Base-by-base conservation (phyloP, 1,139 yeast genomes). In the Protomyces inundatus region DNA sequence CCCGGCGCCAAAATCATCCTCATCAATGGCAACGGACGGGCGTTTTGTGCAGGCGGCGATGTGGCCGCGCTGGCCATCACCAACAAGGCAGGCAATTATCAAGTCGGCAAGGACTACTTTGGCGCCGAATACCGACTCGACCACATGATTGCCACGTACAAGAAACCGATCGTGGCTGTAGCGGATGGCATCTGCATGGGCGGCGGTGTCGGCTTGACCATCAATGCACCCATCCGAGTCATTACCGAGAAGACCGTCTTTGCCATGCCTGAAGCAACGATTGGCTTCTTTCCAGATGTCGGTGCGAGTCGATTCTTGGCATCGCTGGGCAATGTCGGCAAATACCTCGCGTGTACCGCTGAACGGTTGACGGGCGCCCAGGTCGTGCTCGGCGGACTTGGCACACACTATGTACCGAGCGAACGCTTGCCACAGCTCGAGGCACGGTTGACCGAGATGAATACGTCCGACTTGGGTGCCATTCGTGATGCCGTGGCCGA, bases 261-360 rank as follows among this genome's bases (percentile, higher is more conserved):
- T 77, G 96, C 98, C 67, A 95, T 93, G 98, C 98, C 98, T 4
- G 98, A 93, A 76, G 87, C 95, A 81, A 93, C 89, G 71, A 93
- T 95, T 74, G 99, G 99, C 0, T 90, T 91, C 75, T 88, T 89
- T 78, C 96, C 97, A 7, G 99, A 93, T 74, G 98, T 93, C 7
- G 98, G 98, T 53, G 87, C 95, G 51, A 85, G 96, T 5, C 91
- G 88, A 76, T 91, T 91, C 76, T 79, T 95, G 70, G 90, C 96
- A 51, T 82, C 89, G 69, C 77, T 90, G 67, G 90, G 89, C 66
- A 84, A 88, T 71, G 77, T 91, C 67, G 98, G 98, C 55, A 83
- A 86, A 73, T 93, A 88, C 75, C 78, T 90, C 67, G 95, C 96
- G 14, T 79, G 93, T 70, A 91, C 98, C 1, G 96, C 97, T 59